These are phyloP conservation scores for Termitomyces sp. DNA, from an alignment of 768 basidiomycete genomes.

Conservation along the genomic window DNA sequence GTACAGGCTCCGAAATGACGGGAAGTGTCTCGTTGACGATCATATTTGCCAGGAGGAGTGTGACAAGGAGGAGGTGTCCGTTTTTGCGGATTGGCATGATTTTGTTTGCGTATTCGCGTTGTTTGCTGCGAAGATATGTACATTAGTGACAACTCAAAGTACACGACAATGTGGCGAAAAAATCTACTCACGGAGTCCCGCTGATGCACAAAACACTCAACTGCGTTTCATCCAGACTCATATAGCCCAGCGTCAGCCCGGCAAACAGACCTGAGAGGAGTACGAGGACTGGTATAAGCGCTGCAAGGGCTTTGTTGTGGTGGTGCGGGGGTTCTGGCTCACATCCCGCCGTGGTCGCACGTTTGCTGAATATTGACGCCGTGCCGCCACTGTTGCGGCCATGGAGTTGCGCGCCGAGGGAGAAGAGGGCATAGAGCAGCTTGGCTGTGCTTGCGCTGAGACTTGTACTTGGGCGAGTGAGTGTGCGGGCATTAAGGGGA, in stretches of 20 bases:
- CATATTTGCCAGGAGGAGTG: constrained; percentile 86
- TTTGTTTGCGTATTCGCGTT: constrained; percentile 76
- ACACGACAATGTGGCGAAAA: neutral
- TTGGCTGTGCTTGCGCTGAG: constrained; percentile 30
- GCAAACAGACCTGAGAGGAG: constrained; percentile 84
- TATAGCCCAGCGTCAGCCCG: constrained; percentile 88
- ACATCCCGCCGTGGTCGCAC: too few relatives aligned
- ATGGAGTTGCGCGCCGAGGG: constrained; percentile 36
- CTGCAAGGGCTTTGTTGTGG: constrained; percentile 37
- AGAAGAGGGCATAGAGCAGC: constrained; percentile 40
- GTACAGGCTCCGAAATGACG: constrained; percentile 73
- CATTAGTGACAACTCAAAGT: too few relatives aligned
- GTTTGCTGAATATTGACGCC: neutral
- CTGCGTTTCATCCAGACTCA: constrained; percentile 92
- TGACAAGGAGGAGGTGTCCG: constrained; percentile 80
- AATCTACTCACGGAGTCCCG: constrained; percentile 65
- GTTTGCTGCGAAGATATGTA: constrained; percentile 46
- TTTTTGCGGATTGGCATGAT: constrained; percentile 86
- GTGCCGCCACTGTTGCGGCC: constrained; percentile 25
- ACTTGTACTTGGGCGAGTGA: constrained; percentile 3
- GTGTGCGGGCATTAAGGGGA: constrained; percentile 30
- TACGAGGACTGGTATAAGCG: constrained; percentile 82
- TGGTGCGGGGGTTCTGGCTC: neutral
- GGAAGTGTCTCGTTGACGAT: constrained; percentile 88
- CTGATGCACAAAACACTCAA: constrained; percentile 83